A percentile compares a stretch with the other conserved stretches of the same genome.
phyloP scores from a whole-genome alignment of 1,284 basidiomycete genomes.

The Irpex sp. region DNA sequence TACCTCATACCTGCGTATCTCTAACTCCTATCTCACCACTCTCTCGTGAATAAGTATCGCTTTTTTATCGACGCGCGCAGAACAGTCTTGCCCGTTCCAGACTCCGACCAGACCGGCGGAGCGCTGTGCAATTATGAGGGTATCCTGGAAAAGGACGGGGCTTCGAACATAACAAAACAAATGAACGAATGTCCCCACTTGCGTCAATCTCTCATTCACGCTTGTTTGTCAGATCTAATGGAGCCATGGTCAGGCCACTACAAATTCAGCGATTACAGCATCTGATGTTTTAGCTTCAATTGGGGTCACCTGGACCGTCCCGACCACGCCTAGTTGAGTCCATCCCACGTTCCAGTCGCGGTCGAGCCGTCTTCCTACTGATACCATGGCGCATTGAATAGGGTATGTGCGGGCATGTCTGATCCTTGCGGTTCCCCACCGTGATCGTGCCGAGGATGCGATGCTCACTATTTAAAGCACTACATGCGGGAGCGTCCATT shows the following conservation, averaged over 20 bases:
- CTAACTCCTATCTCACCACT: too few species aligned
- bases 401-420: not conserved
- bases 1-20: too few species aligned
- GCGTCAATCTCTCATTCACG: not conserved
- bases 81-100: not conserved
- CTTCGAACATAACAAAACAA: not conserved
- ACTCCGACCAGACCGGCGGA: not conserved
- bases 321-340: conserved; percentile 2
- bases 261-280: not conserved
- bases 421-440: not conserved
- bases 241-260: conserved; percentile 2
- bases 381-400: not conserved
- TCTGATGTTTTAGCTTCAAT: not conserved
- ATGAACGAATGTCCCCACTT: too few species aligned
- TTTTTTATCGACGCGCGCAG: too few species aligned
- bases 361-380: not conserved
- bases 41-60: too few species aligned
- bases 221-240: not conserved
- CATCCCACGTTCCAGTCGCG: not conserved
- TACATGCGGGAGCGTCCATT: not conserved
- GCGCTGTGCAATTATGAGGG: not conserved
- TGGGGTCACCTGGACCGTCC: conserved; percentile 5
- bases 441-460: not conserved
- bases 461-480: not conserved
- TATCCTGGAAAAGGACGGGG: not conserved